phyloP scores from a whole-genome alignment of 139 green algal species.

The Trebouxia sp. region DNA sequence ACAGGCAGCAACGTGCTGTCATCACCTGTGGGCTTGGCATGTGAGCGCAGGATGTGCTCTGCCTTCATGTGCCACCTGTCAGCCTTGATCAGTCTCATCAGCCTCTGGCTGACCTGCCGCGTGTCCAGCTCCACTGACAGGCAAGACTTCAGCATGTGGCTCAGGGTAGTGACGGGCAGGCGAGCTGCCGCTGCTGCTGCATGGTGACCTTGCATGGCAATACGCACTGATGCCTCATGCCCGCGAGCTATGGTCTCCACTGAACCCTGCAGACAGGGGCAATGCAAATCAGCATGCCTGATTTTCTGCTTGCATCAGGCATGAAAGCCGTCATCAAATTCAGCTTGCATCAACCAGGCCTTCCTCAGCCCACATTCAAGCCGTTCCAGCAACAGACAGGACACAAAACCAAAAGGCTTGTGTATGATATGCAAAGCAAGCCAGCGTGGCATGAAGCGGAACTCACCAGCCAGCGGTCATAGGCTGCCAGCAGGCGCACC shows the following conservation, averaged over 20 bases:
- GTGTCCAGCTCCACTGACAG: slow-evolving; percentile 50
- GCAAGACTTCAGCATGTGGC: slow-evolving; percentile 44
- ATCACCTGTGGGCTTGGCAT: slow-evolving; percentile 31
- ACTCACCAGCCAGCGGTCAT: slow-evolving; percentile 52
- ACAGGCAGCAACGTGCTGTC: background rate
- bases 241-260: slow-evolving; percentile 24
- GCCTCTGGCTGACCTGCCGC: slow-evolving; percentile 23
- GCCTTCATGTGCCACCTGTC: slow-evolving; percentile 47
- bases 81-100: slow-evolving; percentile 47
- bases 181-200: slow-evolving; percentile 24
- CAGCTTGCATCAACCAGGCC: too few relatives aligned
- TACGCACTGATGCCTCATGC: slow-evolving; percentile 33
- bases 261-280: background rate
- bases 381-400: too few relatives aligned
- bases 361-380: too few relatives aligned
- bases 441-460: background rate
- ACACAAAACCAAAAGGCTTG: too few relatives aligned
- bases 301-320: too few relatives aligned
- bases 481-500: slow-evolving; percentile 39
- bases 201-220: slow-evolving; percentile 26
- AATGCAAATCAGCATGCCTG: background rate
- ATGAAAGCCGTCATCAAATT: too few relatives aligned
- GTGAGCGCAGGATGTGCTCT: slow-evolving; percentile 5
- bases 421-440: background rate
- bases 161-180: slow-evolving; percentile 40